These are phyloP conservation scores for Penicillium sclerotigenum DNA, from an alignment of 2,329 filamentous ascomycete species.

Conservation along the genomic window DNA sequence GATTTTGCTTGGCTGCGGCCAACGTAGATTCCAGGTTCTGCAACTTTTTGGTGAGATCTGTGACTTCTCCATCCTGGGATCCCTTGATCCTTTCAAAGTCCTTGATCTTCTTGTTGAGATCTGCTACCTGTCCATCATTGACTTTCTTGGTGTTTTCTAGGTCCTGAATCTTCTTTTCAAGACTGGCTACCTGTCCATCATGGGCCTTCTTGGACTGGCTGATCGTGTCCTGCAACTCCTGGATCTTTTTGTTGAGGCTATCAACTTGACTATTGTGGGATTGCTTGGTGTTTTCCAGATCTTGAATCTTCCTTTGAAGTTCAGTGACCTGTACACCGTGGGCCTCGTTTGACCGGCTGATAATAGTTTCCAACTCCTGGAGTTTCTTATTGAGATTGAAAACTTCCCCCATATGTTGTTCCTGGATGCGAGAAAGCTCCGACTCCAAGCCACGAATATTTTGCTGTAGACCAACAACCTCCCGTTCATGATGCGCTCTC, in stretches of 20 bases:
- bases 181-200: conserved; percentile 45
- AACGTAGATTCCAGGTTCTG: conserved; percentile 51
- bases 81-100: conserved; percentile 58
- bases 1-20: conserved; percentile 28
- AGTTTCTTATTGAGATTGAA: conserved; percentile 57
- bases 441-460: conserved; percentile 59
- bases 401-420: conserved; percentile 53
- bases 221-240: conserved; percentile 48
- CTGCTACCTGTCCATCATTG: conserved; percentile 56
- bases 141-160: conserved; percentile 54
- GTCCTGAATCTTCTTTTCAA: conserved; percentile 48
- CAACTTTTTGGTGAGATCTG: conserved; percentile 60
- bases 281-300: conserved; percentile 52
- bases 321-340: conserved; percentile 60
- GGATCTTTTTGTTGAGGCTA: conserved; percentile 55
- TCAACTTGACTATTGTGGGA: conserved; percentile 55
- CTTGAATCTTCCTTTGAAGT: conserved; percentile 57
- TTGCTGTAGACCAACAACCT: conserved; percentile 61
- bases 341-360: conserved; percentile 57
- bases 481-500: conserved; percentile 53
- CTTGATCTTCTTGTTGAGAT: conserved; percentile 57
- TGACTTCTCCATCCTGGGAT: conserved; percentile 59
- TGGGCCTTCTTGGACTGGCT: conserved; percentile 56
- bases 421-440: conserved; percentile 49
- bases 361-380: conserved; percentile 53